Evolutionary conservation across 768 basidiomycete species (phyloP).

Genomic region (Inosperma sp.): DNA sequence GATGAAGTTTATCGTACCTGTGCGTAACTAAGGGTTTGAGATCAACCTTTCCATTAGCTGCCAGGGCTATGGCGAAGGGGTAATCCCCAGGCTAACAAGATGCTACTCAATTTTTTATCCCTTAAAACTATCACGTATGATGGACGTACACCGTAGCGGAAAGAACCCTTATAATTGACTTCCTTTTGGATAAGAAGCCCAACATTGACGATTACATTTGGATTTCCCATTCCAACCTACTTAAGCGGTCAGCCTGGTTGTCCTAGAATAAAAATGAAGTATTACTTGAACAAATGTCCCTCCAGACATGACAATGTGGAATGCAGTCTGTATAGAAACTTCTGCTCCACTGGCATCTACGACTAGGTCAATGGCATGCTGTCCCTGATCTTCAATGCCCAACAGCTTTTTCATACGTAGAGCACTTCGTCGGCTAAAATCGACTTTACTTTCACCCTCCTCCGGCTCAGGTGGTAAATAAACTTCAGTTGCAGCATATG

Average conservation of each 20-base stretch:
- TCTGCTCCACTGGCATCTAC: slow-evolving; percentile 93
- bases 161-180: slow-evolving; percentile 80
- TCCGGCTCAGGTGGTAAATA: slow-evolving; percentile 59
- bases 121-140: too few species aligned
- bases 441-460: slow-evolving; percentile 60
- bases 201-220: slow-evolving; percentile 72
- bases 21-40: slow-evolving; percentile 89
- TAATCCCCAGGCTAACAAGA: slow-evolving; percentile 92
- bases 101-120: too few species aligned
- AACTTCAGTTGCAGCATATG: slow-evolving; percentile 76
- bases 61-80: slow-evolving; percentile 78
- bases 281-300: slow-evolving; percentile 68
- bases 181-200: slow-evolving; percentile 70
- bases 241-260: not conserved
- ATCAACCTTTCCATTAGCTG: slow-evolving; percentile 75
- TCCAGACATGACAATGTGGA: slow-evolving; percentile 70
- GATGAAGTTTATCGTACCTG: slow-evolving; percentile 43
- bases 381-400: slow-evolving; percentile 66
- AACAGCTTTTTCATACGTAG: slow-evolving; percentile 59
- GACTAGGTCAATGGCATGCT: slow-evolving; percentile 73
- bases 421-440: slow-evolving; percentile 72
- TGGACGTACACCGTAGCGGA: slow-evolving; percentile 80
- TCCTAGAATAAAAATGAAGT: not conserved
- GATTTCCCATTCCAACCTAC: slow-evolving; percentile 82
- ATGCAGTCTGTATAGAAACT: slow-evolving; percentile 82